These are phyloP conservation scores for Zalaria sp. DNA, from an alignment of 2,329 filamentous ascomycete species.

Conservation along the genomic window DNA sequence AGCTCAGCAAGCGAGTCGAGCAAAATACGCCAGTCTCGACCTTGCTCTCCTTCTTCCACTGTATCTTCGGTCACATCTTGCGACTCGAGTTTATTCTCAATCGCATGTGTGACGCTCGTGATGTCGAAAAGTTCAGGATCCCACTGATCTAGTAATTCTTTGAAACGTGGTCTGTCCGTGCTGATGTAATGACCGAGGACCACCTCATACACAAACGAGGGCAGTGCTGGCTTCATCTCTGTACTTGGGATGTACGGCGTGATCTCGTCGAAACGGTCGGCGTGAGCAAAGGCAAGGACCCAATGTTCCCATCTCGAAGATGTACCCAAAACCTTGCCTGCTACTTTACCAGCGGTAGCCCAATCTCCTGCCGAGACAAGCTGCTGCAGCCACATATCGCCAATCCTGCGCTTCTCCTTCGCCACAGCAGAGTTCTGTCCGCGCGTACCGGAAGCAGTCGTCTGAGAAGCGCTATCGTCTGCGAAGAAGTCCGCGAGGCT, in stretches of 20 bases:
- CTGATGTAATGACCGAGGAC: conserved; percentile 81
- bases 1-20: conserved; percentile 74
- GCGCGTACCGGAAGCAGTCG: conserved; percentile 45
- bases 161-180: conserved; percentile 59
- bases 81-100: conserved; percentile 70
- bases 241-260: conserved; percentile 66
- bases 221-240: conserved; percentile 64
- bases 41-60: conserved; percentile 56
- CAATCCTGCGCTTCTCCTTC: conserved; percentile 79
- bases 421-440: conserved; percentile 53
- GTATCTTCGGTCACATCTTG: conserved; percentile 63
- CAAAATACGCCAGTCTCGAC: conserved; percentile 79
- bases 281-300: conserved; percentile 83
- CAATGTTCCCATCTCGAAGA: conserved; percentile 86
- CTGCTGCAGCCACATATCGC: conserved; percentile 86
- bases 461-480: conserved; percentile 41
- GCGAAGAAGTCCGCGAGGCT: conserved; percentile 52
- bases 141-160: conserved; percentile 71
- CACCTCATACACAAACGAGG: conserved; percentile 74
- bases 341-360: conserved; percentile 63
- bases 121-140: conserved; percentile 72
- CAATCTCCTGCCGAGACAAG: conserved; percentile 64
- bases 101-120: conserved; percentile 56
- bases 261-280: conserved; percentile 80
- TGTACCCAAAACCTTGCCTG: conserved; percentile 67